phyloP scores from a whole-genome alignment of 192 early-diverging fungal genomes.

The Gaertneriomyces semiglobifer region DNA sequence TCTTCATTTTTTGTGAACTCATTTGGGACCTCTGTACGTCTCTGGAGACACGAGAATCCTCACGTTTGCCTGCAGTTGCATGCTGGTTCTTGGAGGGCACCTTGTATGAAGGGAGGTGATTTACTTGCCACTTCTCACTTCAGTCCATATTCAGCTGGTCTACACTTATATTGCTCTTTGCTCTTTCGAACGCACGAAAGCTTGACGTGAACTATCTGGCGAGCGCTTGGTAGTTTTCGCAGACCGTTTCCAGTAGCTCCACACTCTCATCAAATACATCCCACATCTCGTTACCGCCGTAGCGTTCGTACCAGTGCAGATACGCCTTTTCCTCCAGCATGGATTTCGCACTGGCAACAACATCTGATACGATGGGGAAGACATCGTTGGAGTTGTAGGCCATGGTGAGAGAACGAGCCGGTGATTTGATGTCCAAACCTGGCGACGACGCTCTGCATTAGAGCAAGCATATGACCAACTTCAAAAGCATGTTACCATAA shows the following conservation, averaged over 20 bases:
- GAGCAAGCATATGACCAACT: neutral
- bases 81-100: too few species aligned
- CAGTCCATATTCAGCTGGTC: too few species aligned
- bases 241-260: conserved; percentile 10
- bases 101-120: too few species aligned
- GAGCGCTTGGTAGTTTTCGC: conserved; percentile 8
- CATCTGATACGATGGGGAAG: neutral
- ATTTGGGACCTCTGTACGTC: too few species aligned
- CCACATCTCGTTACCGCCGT: conserved; percentile 21
- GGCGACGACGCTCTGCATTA: neutral
- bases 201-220: too few species aligned
- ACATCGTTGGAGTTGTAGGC: conserved; percentile 27
- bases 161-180: too few species aligned
- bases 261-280: conserved; percentile 27
- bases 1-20: too few species aligned
- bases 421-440: conserved; percentile 32
- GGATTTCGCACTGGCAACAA: conserved; percentile 14
- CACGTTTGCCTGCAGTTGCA: too few species aligned
- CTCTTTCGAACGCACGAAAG: too few species aligned
- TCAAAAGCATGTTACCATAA: conserved; percentile 9
- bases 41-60: too few species aligned
- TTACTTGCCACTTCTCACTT: too few species aligned
- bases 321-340: conserved; percentile 37
- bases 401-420: conserved; percentile 25
- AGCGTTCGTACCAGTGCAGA: conserved; percentile 42